Percentiles rank a stretch among this genome's conserved stretches.
These are phyloP conservation scores for Nakataea oryzae DNA, from an alignment of 2,329 filamentous ascomycete genomes.

Conservation along the genomic window DNA sequence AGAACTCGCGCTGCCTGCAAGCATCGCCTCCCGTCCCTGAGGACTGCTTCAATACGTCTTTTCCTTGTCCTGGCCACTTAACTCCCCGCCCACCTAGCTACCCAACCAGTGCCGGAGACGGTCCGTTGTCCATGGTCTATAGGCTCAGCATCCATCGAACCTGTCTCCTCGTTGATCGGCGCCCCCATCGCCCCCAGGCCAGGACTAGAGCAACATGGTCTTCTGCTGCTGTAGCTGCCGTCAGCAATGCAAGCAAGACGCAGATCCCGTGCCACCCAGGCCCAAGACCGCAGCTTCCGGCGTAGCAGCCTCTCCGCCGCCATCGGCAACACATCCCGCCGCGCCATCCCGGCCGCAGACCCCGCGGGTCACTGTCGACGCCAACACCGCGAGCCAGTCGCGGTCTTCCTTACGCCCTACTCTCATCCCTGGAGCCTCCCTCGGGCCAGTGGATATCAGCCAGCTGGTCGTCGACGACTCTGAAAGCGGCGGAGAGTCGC, in stretches of 20 bases:
- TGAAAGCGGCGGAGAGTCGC: conserved; percentile 25
- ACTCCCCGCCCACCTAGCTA: too few relatives aligned
- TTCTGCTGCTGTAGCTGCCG: conserved; percentile 10
- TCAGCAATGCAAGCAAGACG: background rate
- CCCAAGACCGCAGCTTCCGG: background rate
- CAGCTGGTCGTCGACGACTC: conserved; percentile 26
- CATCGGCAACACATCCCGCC: conserved; percentile 1
- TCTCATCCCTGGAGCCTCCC: conserved; percentile 8
- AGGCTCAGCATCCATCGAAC: background rate
- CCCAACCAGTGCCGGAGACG: too few relatives aligned
- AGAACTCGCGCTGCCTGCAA: background rate
- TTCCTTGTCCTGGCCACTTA: too few relatives aligned
- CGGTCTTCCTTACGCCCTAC: conserved; percentile 10
- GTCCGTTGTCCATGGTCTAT: background rate
- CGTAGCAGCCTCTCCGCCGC: background rate
- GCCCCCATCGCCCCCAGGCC: background rate
- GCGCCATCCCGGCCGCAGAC: conserved; percentile 1
- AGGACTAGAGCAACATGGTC: background rate
- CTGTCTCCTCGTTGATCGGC: background rate
- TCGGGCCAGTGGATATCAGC: conserved; percentile 14
- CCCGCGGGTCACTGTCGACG: background rate
- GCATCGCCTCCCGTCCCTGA: background rate
- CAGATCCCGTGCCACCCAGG: background rate
- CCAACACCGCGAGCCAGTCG: conserved; percentile 4
- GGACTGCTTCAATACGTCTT: background rate